Evolutionary conservation across 2,329 filamentous ascomycete genomes (phyloP).

Genomic region (Pyricularia grisea): DNA sequence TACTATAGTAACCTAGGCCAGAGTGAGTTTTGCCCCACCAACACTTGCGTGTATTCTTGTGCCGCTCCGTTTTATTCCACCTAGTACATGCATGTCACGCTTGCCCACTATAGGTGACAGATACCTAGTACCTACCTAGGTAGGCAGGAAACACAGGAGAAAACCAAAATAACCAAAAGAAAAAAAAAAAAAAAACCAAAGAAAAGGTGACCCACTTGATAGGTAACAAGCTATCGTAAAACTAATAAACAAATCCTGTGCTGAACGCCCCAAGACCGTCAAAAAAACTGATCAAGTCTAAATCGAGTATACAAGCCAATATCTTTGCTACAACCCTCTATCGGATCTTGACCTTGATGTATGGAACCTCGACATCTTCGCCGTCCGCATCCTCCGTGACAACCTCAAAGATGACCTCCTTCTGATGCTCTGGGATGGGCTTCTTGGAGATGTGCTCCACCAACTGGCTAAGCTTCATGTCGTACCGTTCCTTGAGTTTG

Average conservation of each 20-base stretch:
- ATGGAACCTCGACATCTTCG: slow-evolving; percentile 94
- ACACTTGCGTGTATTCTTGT: not conserved
- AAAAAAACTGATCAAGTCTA: not conserved
- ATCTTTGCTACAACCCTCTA: not conserved
- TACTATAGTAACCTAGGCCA: not conserved
- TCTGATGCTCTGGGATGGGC: slow-evolving; percentile 80
- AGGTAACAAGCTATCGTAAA: not conserved
- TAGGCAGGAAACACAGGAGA: not conserved
- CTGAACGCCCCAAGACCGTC: not conserved
- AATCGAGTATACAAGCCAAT: not conserved
- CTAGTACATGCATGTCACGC: not conserved
- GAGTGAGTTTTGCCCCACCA: not conserved
- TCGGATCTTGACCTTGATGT: slow-evolving; percentile 75
- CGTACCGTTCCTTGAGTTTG: slow-evolving; percentile 73
- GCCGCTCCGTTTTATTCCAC: not conserved
- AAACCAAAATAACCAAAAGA: not conserved
- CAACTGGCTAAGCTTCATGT: slow-evolving; percentile 78
- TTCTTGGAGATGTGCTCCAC: slow-evolving; percentile 89
- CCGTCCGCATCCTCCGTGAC: slow-evolving; percentile 81
- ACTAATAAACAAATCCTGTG: not conserved
- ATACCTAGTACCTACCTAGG: no score
- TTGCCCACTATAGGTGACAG: not conserved
- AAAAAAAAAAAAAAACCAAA: not conserved
- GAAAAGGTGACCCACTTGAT: no score
- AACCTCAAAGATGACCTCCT: slow-evolving; percentile 93